phyloP scores from a whole-genome alignment of 371 early-diverging fungal genomes.

The Mucor mucedo region DNA sequence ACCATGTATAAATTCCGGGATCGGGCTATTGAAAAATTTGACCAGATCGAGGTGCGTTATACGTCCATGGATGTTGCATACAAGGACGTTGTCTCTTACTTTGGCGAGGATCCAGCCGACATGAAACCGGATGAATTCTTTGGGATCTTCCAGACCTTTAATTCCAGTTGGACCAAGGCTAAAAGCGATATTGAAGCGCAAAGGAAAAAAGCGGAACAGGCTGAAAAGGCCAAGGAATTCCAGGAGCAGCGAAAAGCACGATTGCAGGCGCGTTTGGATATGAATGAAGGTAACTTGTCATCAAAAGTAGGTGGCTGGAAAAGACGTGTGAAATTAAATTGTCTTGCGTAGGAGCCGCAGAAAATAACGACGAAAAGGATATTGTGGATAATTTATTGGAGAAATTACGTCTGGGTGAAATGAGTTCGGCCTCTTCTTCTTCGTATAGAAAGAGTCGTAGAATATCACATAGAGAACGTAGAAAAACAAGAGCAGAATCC shows the following conservation, averaged over 20 bases:
- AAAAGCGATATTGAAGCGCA: constrained; percentile 40
- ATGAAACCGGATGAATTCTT: constrained; percentile 92
- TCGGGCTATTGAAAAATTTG: constrained; percentile 51
- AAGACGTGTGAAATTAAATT: background rate
- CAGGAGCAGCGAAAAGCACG: constrained; percentile 54
- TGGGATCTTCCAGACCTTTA: constrained; percentile 84
- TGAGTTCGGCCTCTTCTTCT: constrained; percentile 62
- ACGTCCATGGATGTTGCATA: constrained; percentile 69
- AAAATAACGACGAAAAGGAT: constrained; percentile 72
- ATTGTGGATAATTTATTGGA: constrained; percentile 86
- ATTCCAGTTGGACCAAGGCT: constrained; percentile 69
- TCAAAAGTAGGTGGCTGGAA: background rate
- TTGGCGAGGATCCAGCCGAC: constrained; percentile 81
- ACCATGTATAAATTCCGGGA: constrained; percentile 59
- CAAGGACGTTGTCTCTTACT: constrained; percentile 72
- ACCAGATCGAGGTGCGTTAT: constrained; percentile 56
- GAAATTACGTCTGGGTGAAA: constrained; percentile 73
- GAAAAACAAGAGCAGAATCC: constrained; percentile 62
- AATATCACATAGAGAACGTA: constrained; percentile 43
- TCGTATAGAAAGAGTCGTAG: constrained; percentile 54
- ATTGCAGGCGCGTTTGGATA: constrained; percentile 43
- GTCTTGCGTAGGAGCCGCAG: constrained; percentile 15
- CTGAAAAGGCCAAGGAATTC: constrained; percentile 41
- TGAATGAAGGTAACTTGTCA: constrained; percentile 37
- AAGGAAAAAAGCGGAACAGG: constrained; percentile 44